Conservation (phyloP, 495 filamentous ascomycete genomes). For the Penicillium alfredii region DNA sequence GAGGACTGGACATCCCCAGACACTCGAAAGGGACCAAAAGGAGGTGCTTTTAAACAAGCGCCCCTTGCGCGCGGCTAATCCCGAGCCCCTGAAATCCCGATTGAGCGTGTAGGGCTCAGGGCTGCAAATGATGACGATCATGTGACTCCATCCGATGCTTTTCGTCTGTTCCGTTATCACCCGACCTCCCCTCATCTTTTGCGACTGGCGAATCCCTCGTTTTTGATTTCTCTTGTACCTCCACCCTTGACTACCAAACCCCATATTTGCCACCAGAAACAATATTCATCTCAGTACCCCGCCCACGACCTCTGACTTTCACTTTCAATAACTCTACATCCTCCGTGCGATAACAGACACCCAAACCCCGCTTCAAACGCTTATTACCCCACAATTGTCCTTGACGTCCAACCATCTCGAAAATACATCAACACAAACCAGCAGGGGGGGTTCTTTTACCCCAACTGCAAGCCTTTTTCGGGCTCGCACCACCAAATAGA, state of each 20-base stretch:
- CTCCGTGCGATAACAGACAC: no score
- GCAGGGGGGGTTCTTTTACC: conserved; percentile 15
- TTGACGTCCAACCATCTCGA: conserved; percentile 8
- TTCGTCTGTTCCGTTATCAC: conserved; percentile 9
- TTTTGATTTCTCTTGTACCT: conserved; percentile 9
- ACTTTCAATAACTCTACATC: no score
- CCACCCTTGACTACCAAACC: no score
- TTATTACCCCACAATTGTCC: conserved; percentile 20
- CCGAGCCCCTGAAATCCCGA: conserved; percentile 17
- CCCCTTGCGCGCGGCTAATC: conserved; percentile 41
- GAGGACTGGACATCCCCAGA: conserved; percentile 28
- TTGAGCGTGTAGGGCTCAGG: conserved; percentile 15
- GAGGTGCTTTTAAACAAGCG: conserved; percentile 36
- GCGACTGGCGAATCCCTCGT: conserved; percentile 15
- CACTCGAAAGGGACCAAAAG: conserved; percentile 29
- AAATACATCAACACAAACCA: conserved; percentile 2
- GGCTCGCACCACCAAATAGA: conserved; percentile 13
- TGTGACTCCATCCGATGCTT: background rate
- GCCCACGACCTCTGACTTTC: background rate
- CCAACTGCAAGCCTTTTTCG: conserved; percentile 20
- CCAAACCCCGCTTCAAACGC: conserved; percentile 8
- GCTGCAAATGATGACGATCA: no score
- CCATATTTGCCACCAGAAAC: no score
- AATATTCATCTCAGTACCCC: background rate
- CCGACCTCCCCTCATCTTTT: conserved; percentile 9